phyloP scores from a whole-genome alignment of 1,139 yeast genomes.

The Zygoascus hellenicus region DNA sequence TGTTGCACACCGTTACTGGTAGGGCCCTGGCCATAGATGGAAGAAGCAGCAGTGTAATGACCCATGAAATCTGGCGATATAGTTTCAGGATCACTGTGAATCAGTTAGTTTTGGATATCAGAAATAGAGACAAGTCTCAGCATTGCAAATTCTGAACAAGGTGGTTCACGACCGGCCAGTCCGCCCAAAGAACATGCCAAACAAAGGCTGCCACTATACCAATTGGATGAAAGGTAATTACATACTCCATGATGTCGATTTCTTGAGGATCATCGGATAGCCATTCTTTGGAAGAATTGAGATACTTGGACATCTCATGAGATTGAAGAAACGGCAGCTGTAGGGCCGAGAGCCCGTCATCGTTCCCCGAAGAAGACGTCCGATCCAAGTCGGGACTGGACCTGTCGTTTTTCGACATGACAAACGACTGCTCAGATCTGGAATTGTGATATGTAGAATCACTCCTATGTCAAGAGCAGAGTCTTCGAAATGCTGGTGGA shows the following conservation, averaged over 20 bases:
- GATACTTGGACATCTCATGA: conserved; percentile 22
- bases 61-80: conserved; percentile 26
- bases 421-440: no score
- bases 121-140: no score
- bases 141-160: no score
- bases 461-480: no score
- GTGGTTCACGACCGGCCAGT: background rate
- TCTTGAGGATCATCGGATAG: conserved; percentile 18
- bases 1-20: no score
- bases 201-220: no score
- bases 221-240: no score
- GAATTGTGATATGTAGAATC: no score
- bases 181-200: background rate
- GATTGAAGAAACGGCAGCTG: conserved; percentile 25
- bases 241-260: conserved; percentile 18
- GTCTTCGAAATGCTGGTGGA: no score
- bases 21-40: background rate
- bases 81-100: conserved; percentile 17
- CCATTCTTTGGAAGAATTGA: conserved; percentile 25
- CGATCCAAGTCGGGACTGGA: conserved; percentile 1
- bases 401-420: conserved; percentile 5
- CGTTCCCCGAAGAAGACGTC: conserved; percentile 9
- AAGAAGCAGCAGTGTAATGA: conserved; percentile 18
- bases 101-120: background rate
- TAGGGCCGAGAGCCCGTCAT: conserved; percentile 24